A percentile compares a stretch with the other conserved stretches of the same genome.
Conservation (phyloP, 164 flowering plant genomes). For the Chloranthus sessilifolius region DNA sequence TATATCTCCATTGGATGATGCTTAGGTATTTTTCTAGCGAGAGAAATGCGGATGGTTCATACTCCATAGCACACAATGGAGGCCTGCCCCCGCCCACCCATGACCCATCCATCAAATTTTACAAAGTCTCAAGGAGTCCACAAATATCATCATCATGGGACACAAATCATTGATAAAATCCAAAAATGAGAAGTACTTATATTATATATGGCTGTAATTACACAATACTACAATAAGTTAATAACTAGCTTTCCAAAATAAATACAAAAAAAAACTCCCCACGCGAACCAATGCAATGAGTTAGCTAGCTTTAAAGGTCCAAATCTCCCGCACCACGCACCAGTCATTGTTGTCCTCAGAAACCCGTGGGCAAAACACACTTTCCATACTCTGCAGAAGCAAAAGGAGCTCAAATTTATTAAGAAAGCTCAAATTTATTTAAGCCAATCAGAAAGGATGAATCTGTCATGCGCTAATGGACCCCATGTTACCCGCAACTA, state of each 20-base stretch:
- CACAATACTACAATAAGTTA: not conserved
- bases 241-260: not conserved
- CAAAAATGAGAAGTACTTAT: not conserved
- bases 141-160: too few species aligned
- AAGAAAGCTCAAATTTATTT: not conserved
- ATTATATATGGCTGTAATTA: not conserved
- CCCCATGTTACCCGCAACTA: not conserved
- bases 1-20: too few species aligned
- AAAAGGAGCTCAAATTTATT: not conserved
- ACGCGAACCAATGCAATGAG: not conserved
- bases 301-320: not conserved
- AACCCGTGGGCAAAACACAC: constrained; percentile 63
- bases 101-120: too few species aligned
- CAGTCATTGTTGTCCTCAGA: constrained; percentile 16
- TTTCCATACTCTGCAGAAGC: constrained; percentile 55
- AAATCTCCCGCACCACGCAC: not conserved
- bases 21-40: too few species aligned
- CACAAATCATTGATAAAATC: too few species aligned
- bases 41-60: too few species aligned
- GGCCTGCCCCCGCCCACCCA: too few species aligned
- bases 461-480: not conserved
- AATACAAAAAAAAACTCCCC: not conserved
- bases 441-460: not conserved
- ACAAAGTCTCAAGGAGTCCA: too few species aligned
- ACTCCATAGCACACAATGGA: too few species aligned